phyloP scores from a whole-genome alignment of 768 basidiomycete genomes.

The Austroboletus festivus region DNA sequence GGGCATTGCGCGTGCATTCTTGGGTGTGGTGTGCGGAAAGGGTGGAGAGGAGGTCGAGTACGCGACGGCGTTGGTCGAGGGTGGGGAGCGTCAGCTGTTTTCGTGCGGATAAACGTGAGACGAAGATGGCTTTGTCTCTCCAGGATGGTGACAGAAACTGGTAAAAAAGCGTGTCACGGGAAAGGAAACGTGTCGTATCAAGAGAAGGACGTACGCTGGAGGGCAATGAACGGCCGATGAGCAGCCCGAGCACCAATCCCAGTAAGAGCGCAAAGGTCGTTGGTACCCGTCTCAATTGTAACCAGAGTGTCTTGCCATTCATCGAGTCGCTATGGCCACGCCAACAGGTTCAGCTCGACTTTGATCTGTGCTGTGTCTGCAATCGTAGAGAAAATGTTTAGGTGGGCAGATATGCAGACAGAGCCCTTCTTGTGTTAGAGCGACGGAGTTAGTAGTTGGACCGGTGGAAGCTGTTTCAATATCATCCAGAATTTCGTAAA shows the following conservation, averaged over 20 bases:
- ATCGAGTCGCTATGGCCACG: conserved; percentile 13
- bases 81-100: conserved; percentile 75
- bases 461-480: too few relatives aligned
- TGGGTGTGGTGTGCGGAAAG: conserved; percentile 91
- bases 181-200: background rate
- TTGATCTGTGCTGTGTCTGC: too few relatives aligned
- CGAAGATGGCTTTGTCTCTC: conserved; percentile 50
- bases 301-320: conserved; percentile 26
- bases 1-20: conserved; percentile 83
- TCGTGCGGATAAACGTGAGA: conserved; percentile 49
- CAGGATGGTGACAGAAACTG: conserved; percentile 41
- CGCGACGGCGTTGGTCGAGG: conserved; percentile 76
- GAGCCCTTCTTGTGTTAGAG: too few relatives aligned
- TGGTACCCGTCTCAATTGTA: conserved; percentile 45
- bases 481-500: too few relatives aligned
- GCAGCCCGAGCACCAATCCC: conserved; percentile 59
- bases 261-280: conserved; percentile 55
- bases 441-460: too few relatives aligned
- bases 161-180: too few relatives aligned
- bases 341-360: too few relatives aligned
- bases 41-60: conserved; percentile 82
- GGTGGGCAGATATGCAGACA: too few relatives aligned
- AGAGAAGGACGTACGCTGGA: conserved; percentile 26
- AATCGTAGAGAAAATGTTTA: too few relatives aligned
- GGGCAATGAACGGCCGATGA: conserved; percentile 52